These are phyloP conservation scores for Dissophora globulifera DNA, from an alignment of 192 early-diverging fungal species.

Conservation along the genomic window DNA sequence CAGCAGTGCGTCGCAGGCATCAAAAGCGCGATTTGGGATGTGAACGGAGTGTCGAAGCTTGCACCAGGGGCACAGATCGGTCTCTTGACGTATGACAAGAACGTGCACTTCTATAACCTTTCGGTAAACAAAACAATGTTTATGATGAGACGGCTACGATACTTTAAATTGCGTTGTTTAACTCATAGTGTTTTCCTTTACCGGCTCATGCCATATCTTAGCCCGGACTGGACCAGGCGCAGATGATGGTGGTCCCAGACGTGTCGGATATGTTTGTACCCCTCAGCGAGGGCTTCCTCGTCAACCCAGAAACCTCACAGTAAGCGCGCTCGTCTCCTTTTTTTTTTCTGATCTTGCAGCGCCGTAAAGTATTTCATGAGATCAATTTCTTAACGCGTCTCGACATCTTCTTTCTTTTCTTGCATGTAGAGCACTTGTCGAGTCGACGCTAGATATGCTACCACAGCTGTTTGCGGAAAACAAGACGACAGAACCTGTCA, in stretches of 20 bases:
- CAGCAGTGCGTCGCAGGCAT: slow-evolving; percentile 72
- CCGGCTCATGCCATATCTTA: slow-evolving; percentile 49
- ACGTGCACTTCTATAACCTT: slow-evolving; percentile 96
- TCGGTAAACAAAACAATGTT: slow-evolving; percentile 65
- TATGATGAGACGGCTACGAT: no score
- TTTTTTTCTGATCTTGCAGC: neutral
- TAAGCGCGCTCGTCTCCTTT: slow-evolving; percentile 23
- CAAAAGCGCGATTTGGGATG: slow-evolving; percentile 73
- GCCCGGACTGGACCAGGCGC: slow-evolving; percentile 83
- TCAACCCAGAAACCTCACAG: slow-evolving; percentile 84
- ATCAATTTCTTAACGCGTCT: neutral
- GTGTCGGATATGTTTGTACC: slow-evolving; percentile 95
- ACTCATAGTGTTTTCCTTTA: no score
- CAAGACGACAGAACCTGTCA: slow-evolving; percentile 75
- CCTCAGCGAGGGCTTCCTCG: slow-evolving; percentile 88
- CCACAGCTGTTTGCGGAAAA: slow-evolving; percentile 87
- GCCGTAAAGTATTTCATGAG: no score
- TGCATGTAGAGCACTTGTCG: slow-evolving; percentile 72
- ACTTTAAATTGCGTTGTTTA: no score
- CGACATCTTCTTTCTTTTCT: neutral
- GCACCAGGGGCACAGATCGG: slow-evolving; percentile 77
- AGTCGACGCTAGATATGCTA: slow-evolving; percentile 82
- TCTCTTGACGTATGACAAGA: slow-evolving; percentile 90
- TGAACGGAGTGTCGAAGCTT: slow-evolving; percentile 52
- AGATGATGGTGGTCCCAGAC: slow-evolving; percentile 96